Evolutionary conservation across 2,329 filamentous ascomycete genomes (phyloP).

Genomic region (Ascochyta fabae): DNA sequence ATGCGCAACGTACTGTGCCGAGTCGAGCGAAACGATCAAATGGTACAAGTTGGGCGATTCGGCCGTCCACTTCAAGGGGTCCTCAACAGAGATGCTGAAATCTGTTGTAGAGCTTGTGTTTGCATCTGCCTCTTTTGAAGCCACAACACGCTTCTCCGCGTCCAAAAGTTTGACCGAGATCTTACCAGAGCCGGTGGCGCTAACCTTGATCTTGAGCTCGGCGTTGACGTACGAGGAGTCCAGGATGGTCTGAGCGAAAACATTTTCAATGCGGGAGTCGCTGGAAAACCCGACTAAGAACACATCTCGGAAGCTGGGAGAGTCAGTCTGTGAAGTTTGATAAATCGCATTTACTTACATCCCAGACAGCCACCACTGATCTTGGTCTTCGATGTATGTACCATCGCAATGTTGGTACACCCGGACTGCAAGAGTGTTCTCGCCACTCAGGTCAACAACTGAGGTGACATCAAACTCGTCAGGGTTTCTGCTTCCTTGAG

Average conservation of each 20-base stretch:
- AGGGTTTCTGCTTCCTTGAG: slow-evolving; percentile 71
- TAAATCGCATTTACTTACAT: slow-evolving; percentile 30
- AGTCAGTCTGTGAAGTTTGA: slow-evolving; percentile 12
- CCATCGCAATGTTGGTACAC: slow-evolving; percentile 76
- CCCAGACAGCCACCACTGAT: slow-evolving; percentile 72
- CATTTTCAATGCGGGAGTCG: slow-evolving; percentile 61
- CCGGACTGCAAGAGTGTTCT: slow-evolving; percentile 66
- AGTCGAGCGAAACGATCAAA: slow-evolving; percentile 55
- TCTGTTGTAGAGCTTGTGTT: slow-evolving; percentile 24
- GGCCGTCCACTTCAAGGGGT: slow-evolving; percentile 72
- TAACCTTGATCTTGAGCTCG: slow-evolving; percentile 58
- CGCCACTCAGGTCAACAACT: slow-evolving; percentile 52
- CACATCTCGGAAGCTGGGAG: slow-evolving; percentile 70
- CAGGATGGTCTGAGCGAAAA: slow-evolving; percentile 62
- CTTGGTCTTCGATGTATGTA: slow-evolving; percentile 72
- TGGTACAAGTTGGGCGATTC: slow-evolving; percentile 69
- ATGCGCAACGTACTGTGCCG: slow-evolving; percentile 56
- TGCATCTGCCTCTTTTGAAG: slow-evolving; percentile 20
- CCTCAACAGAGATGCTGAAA: slow-evolving; percentile 53
- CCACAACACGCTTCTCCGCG: slow-evolving; percentile 40
- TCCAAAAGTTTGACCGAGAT: slow-evolving; percentile 57
- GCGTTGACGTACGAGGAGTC: slow-evolving; percentile 60
- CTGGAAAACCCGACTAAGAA: slow-evolving; percentile 64
- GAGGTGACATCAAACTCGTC: slow-evolving; percentile 72
- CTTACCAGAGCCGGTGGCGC: slow-evolving; percentile 48